Conservation (phyloP, 139 green algal genomes). For the Chlorella sp. region DNA sequence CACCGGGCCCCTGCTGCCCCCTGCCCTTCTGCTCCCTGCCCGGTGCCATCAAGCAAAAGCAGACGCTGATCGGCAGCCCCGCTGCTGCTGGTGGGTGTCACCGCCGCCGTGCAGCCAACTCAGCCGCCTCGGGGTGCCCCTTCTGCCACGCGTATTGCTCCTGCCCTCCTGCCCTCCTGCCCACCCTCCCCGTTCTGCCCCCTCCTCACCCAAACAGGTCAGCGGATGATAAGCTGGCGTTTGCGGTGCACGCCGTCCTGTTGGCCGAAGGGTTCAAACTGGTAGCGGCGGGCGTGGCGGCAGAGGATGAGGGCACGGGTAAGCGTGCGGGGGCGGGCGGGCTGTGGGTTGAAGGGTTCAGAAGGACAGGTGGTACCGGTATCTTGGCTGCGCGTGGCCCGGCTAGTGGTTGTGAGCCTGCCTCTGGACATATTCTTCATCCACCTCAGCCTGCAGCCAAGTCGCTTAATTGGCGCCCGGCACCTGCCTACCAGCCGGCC, state of each 20-base stretch:
- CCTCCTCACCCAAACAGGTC: slow-evolving; percentile 18
- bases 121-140: not conserved
- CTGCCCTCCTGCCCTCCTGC: not conserved
- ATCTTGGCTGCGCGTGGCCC: no score
- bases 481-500: not conserved
- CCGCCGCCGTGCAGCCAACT: no score
- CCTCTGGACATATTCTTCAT: no score
- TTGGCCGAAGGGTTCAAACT: slow-evolving; percentile 65
- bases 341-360: no score
- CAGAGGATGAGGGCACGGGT: slow-evolving; percentile 49
- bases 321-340: not conserved
- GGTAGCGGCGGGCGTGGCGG: slow-evolving; percentile 50
- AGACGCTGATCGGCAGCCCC: not conserved
- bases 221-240: slow-evolving; percentile 43
- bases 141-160: not conserved
- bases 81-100: not conserved
- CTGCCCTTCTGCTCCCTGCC: not conserved
- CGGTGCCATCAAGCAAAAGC: not conserved
- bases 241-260: slow-evolving; percentile 52
- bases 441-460: no score
- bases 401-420: no score
- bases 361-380: no score
- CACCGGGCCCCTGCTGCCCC: no score
- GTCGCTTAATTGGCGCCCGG: no score
- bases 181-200: not conserved